Conservation (phyloP, 2,329 filamentous ascomycete species). For the Cladophialophora yegresii region DNA sequence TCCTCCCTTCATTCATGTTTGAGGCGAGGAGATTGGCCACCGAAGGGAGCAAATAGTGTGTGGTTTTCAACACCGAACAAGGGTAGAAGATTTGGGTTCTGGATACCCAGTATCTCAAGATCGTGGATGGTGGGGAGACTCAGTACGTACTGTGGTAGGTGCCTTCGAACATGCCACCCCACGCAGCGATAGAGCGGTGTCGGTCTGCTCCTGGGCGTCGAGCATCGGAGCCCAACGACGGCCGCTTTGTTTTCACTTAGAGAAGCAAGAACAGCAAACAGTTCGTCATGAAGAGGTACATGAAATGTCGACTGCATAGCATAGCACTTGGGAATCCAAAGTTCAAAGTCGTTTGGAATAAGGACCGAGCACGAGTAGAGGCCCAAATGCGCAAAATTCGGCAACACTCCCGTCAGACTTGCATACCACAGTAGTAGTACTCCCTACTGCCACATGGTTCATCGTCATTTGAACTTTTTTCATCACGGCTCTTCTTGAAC, state of each 20-base stretch:
- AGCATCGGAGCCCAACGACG: not conserved
- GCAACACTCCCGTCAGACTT: not conserved
- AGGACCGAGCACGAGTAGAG: not conserved
- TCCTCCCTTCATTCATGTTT: not conserved
- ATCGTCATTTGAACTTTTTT: not conserved
- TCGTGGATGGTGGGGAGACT: not conserved
- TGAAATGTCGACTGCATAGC: no score
- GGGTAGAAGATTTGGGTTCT: not conserved
- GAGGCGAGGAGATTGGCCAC: not conserved
- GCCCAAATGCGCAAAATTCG: conserved; percentile 2
- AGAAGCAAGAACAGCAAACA: not conserved
- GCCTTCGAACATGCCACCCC: not conserved
- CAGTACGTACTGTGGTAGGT: no score
- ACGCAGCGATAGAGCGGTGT: not conserved
- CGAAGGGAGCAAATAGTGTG: not conserved
- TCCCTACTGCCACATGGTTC: conserved; percentile 9
- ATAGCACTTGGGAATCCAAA: not conserved
- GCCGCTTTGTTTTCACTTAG: not conserved
- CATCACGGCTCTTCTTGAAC: not conserved
- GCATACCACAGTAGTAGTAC: no score
- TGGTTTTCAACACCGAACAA: not conserved
- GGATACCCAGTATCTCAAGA: not conserved
- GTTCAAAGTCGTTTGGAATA: not conserved
- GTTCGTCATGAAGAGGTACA: not conserved
- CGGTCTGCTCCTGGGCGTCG: not conserved